A percentile compares a stretch with the other conserved stretches of the same genome.
phyloP scores from a whole-genome alignment of 2,329 filamentous ascomycete genomes.

The Plectosphaerella plurivora region DNA sequence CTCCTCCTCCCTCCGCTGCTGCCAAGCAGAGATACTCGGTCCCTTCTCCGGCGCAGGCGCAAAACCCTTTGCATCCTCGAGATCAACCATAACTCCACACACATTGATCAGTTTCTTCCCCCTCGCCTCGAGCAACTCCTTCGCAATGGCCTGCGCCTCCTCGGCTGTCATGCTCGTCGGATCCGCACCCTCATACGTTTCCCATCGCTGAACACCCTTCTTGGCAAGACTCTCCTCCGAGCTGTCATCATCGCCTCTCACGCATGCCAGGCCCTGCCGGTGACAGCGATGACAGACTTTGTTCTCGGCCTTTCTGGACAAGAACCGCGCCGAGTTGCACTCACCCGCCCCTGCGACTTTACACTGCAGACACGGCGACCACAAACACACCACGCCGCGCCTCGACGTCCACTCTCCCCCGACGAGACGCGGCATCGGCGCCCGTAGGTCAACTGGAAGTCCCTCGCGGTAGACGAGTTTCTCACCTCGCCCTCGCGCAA shows the following conservation, averaged over 20 bases:
- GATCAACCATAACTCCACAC: conserved; percentile 1
- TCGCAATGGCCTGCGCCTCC: not conserved
- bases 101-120: not conserved
- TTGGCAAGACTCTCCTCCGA: not conserved
- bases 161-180: not conserved
- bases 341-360: not conserved
- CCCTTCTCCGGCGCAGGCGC: not conserved
- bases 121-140: not conserved
- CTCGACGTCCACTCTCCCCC: not conserved
- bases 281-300: not conserved
- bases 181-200: not conserved
- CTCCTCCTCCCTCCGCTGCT: not conserved
- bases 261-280: not conserved
- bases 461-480: not conserved
- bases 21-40: not conserved
- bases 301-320: not conserved
- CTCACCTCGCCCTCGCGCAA: not conserved
- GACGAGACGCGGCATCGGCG: not conserved
- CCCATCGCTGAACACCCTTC: not conserved
- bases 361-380: not conserved
- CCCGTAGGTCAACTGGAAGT: not conserved
- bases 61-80: conserved; percentile 2
- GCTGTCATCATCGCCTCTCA: not conserved
- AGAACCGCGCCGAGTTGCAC: not conserved
- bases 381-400: not conserved